These are phyloP conservation scores for Coemansia sp. DNA, from an alignment of 192 early-diverging fungal genomes.

Conservation along the genomic window DNA sequence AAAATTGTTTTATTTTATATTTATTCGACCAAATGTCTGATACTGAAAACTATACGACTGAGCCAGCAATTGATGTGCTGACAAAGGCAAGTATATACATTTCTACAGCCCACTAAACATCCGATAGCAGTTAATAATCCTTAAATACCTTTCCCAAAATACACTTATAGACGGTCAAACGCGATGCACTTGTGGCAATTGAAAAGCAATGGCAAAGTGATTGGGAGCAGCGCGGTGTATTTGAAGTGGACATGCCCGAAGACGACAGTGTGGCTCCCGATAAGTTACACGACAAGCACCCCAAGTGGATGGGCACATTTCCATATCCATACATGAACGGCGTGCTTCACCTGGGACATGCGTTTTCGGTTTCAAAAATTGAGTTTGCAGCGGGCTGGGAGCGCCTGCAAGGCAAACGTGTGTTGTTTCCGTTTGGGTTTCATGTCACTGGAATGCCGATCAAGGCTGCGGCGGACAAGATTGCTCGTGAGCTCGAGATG, in stretches of 20 bases:
- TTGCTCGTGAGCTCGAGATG: slow-evolving; percentile 52
- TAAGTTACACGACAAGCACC: slow-evolving; percentile 61
- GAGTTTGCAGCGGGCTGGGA: slow-evolving; percentile 96
- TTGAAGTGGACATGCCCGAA: slow-evolving; percentile 85
- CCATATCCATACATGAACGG: slow-evolving; percentile 98
- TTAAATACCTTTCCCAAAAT: not conserved
- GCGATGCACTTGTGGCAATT: slow-evolving; percentile 71
- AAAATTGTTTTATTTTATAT: too few relatives aligned
- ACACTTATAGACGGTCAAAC: slow-evolving; percentile 64
- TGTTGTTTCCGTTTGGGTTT: slow-evolving; percentile 95
- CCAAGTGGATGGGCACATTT: slow-evolving; percentile 94
- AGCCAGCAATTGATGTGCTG: slow-evolving; percentile 19
- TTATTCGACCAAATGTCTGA: not conserved
- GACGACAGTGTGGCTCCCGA: slow-evolving; percentile 57
- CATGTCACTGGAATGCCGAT: slow-evolving; percentile 99
- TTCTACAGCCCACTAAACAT: not conserved
- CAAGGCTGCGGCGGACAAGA: slow-evolving; percentile 69
- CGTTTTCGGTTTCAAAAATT: slow-evolving; percentile 93
- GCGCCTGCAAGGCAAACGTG: slow-evolving; percentile 87
- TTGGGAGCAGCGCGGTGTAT: slow-evolving; percentile 76
- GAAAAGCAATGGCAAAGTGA: slow-evolving; percentile 73
- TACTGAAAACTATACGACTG: not conserved
- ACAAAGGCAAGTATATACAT: slow-evolving; percentile 3
- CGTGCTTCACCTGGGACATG: slow-evolving; percentile 90
- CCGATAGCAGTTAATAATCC: not conserved